These are phyloP conservation scores for Ustilago nuda DNA, from an alignment of 1,284 basidiomycete species.

Conservation along the genomic window DNA sequence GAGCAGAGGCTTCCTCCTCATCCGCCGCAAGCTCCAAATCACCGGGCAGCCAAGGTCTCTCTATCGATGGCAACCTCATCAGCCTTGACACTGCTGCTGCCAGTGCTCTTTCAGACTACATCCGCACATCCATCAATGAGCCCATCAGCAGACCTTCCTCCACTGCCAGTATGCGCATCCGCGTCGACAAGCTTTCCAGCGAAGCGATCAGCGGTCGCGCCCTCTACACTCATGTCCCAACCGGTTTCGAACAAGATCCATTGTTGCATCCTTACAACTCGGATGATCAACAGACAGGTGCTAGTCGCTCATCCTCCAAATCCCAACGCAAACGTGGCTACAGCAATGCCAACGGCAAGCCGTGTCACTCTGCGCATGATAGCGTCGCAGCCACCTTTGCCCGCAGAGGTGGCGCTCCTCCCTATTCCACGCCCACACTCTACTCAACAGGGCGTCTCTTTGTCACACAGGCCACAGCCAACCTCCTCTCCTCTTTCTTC, in stretches of 20 bases:
- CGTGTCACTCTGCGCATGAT: slow-evolving; percentile 14
- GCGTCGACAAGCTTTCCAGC: slow-evolving; percentile 57
- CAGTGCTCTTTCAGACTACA: slow-evolving; percentile 37
- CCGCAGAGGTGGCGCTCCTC: slow-evolving; percentile 55
- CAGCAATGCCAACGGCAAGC: slow-evolving; percentile 8
- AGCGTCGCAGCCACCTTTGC: slow-evolving; percentile 46
- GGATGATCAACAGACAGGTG: slow-evolving; percentile 11
- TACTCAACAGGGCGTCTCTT: slow-evolving; percentile 66
- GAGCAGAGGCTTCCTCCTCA: slow-evolving; percentile 35
- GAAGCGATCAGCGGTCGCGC: slow-evolving; percentile 53
- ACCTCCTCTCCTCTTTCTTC: slow-evolving; percentile 73
- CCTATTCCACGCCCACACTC: slow-evolving; percentile 55
- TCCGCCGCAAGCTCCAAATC: slow-evolving; percentile 20
- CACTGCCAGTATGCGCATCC: slow-evolving; percentile 59
- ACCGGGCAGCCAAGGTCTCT: slow-evolving; percentile 21
- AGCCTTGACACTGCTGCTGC: slow-evolving; percentile 39
- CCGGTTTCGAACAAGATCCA: slow-evolving; percentile 56
- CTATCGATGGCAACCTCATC: slow-evolving; percentile 43
- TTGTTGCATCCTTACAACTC: slow-evolving; percentile 41
- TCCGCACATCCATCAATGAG: slow-evolving; percentile 36
- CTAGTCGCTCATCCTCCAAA: slow-evolving; percentile 2
- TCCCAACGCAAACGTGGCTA: slow-evolving; percentile 2
- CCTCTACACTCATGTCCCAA: slow-evolving; percentile 59
- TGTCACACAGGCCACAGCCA: slow-evolving; percentile 71
- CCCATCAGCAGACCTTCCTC: slow-evolving; percentile 56